Conservation (phyloP, 306 rosid species). For the Quercus robur region DNA sequence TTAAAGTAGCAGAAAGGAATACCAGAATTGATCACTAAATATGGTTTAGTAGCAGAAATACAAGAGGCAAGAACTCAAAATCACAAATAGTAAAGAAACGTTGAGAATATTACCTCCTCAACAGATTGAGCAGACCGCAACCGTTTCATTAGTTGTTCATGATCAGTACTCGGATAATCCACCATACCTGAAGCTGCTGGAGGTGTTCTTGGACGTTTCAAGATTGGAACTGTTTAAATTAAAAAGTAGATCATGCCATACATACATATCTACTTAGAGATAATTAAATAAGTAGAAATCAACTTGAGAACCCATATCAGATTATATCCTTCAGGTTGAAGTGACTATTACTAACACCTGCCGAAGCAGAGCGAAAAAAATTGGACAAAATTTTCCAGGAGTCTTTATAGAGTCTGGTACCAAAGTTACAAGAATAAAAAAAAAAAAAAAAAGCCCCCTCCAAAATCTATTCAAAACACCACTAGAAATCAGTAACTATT, state of each 20-base stretch:
- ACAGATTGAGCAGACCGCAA: conserved; percentile 58
- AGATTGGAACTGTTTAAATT: conserved; percentile 51
- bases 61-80: not conserved
- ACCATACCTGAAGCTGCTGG: conserved; percentile 58
- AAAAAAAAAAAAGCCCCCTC: not conserved
- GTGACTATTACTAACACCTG: conserved; percentile 4
- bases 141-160: conserved; percentile 71
- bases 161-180: conserved; percentile 73
- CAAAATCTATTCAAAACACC: not conserved
- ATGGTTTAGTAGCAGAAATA: conserved; percentile 15
- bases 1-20: conserved; percentile 15
- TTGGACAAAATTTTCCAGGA: not conserved
- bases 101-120: conserved; percentile 59
- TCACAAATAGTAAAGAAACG: conserved; percentile 5
- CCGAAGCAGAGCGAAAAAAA: not conserved
- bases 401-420: not conserved
- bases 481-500: not conserved
- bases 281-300: conserved; percentile 13
- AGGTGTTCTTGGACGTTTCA: conserved; percentile 79
- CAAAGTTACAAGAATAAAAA: not conserved
- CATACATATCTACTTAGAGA: conserved; percentile 7
- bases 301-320: not conserved
- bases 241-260: conserved; percentile 6
- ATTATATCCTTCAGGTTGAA: conserved; percentile 1
- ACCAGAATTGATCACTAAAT: conserved; percentile 19